Base-by-base conservation (phyloP, 179 eudicot species). In the Spergularia azorica region DNA sequence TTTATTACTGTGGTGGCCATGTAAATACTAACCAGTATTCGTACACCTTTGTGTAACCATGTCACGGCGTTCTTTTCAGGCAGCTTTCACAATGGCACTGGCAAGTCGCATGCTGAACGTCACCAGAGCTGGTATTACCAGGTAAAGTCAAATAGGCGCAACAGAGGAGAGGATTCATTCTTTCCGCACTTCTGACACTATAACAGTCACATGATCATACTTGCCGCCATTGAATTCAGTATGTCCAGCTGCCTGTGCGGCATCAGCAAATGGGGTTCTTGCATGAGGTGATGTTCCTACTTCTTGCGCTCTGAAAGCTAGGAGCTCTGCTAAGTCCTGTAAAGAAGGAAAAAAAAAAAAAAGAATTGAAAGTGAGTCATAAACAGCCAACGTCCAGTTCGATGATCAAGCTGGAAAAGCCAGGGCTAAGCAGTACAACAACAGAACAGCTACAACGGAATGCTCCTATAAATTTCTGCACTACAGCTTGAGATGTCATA, bases 231-330 rank as follows among this genome's bases (percentile, higher is more conserved):
- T 79, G 60, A 80, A 85, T 52, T 87, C 90, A 8, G 76, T 6
- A 77, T 82, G 89, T 36, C 98, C 98, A 63, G 91, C 94, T 63
- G 91, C 97, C 58, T 85, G 87, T 39, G 86, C 96, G 17, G 86
- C 88, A 80, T 92, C 98, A 16, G 92, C 88, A 76, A 92, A 92
- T 26, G 98, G 98, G 72, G 88, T 92, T 82, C 89, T 79, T 8
- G 79, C 83, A 73, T 82, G 70, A 62, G 65, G 55, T 39, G 93
- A 92, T 71, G 39, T 81, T 72, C 97, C 95, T 75, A 89, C 88
- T 79, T 88, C 94, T 71, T 89, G 95, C 20, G 97, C 93, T 72
- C 75, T 87, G 55, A 16, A 73, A 50, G 89, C 90, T 79, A 94
- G 72, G 46, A 84, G 66, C 74, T 86, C 86, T 15, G 97, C 98